A percentile compares a stretch with the other conserved stretches of the same genome.
These are phyloP conservation scores for Lentinus brumalis DNA, from an alignment of 768 basidiomycete genomes.

Conservation along the genomic window DNA sequence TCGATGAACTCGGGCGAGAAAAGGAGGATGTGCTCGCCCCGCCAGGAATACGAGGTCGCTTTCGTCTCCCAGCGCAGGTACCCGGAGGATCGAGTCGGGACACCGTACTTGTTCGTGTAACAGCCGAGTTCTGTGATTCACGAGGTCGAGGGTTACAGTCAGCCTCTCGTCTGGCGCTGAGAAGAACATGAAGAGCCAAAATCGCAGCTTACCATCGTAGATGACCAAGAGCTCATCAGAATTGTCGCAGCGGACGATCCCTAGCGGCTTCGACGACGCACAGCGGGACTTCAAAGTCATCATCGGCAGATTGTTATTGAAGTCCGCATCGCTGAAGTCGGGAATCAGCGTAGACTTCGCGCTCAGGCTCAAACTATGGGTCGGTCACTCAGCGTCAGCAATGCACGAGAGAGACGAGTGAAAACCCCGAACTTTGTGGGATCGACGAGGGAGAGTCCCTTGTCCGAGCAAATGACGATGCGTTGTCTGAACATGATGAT, in stretches of 20 bases:
- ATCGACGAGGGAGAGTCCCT: conserved; percentile 65
- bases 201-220: conserved; percentile 61
- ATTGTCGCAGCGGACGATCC: conserved; percentile 56
- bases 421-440: conserved; percentile 60
- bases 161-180: neutral
- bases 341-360: conserved; percentile 53
- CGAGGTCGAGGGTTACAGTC: too few relatives aligned
- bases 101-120: conserved; percentile 72
- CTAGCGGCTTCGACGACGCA: conserved; percentile 62
- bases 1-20: conserved; percentile 79
- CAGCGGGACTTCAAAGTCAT: conserved; percentile 59
- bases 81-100: conserved; percentile 57
- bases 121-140: conserved; percentile 62
- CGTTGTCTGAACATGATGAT: conserved; percentile 62
- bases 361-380: conserved; percentile 39
- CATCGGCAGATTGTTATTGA: conserved; percentile 39
- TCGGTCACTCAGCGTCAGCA: conserved; percentile 18
- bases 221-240: conserved; percentile 65
- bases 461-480: conserved; percentile 64
- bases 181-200: neutral
- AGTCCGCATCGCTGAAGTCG: conserved; percentile 48
- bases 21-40: conserved; percentile 66
- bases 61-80: conserved; percentile 82
- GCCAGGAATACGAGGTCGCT: conserved; percentile 60
- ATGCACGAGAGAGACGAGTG: neutral